These are phyloP conservation scores for Jamesozyma lodderae DNA, from an alignment of 805 yeast species.

Conservation along the genomic window DNA sequence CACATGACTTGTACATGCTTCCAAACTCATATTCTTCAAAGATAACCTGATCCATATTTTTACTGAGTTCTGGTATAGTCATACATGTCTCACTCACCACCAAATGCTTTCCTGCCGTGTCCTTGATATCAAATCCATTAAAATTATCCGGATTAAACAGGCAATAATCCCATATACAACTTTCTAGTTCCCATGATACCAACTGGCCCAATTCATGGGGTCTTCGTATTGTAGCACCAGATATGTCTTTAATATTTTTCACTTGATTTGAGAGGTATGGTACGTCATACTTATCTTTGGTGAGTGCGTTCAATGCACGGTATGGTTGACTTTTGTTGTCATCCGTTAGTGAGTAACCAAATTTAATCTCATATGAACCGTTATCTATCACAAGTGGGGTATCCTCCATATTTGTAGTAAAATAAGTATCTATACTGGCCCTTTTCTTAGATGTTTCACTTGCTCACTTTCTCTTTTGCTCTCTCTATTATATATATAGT, in stretches of 20 bases:
- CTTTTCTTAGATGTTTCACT: no score
- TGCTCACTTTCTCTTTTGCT: no score
- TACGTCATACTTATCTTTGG: conserved; percentile 67
- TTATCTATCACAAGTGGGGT: conserved; percentile 63
- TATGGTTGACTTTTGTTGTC: conserved; percentile 35
- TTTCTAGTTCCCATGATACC: conserved; percentile 84
- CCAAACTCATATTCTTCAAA: conserved; percentile 89
- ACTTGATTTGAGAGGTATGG: conserved; percentile 66
- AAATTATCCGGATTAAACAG: conserved; percentile 40
- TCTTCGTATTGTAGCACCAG: conserved; percentile 64
- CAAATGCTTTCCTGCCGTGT: conserved; percentile 47
- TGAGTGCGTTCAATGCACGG: conserved; percentile 57
- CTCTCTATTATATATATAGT: no score
- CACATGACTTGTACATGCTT: conserved; percentile 57
- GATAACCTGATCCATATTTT: conserved; percentile 80
- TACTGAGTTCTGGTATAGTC: conserved; percentile 71
- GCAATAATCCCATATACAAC: conserved; percentile 82
- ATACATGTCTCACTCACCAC: conserved; percentile 74
- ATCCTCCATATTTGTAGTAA: conserved; percentile 21
- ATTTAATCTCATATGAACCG: conserved; percentile 77
- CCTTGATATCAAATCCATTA: conserved; percentile 36
- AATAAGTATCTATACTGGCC: no score
- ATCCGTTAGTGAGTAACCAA: conserved; percentile 37
- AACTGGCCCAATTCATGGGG: conserved; percentile 87
- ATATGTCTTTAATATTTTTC: conserved; percentile 54